Conservation (phyloP, 2,329 filamentous ascomycete species). For the Botrytis byssoidea region DNA sequence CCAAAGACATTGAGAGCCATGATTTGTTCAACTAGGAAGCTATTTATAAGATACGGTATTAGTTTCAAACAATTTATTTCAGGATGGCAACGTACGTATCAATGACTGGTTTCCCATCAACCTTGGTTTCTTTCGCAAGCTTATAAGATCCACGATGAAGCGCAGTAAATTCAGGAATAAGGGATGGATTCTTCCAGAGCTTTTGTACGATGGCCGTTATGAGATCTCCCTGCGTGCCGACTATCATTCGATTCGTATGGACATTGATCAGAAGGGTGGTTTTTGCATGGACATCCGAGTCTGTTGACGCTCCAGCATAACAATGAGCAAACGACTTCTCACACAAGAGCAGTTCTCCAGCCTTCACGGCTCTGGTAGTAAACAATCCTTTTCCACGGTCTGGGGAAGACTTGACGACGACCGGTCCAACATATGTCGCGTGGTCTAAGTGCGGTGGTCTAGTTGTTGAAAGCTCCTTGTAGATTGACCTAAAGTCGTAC, state of each 20-base stretch:
- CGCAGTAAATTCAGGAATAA: conserved; percentile 18
- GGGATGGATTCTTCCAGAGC: conserved; percentile 21
- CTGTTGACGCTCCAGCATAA: conserved; percentile 7
- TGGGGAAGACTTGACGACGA: conserved; percentile 18
- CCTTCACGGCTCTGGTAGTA: conserved; percentile 23
- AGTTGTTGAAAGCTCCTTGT: conserved; percentile 21
- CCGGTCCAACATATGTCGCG: conserved; percentile 24
- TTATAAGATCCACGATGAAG: conserved; percentile 24
- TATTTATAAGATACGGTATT: background rate
- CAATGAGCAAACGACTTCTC: conserved; percentile 28
- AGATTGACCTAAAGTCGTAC: conserved; percentile 25
- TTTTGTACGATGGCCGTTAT: conserved; percentile 22
- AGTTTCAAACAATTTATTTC: conserved; percentile 1
- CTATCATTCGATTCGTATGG: conserved; percentile 13
- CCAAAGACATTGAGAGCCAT: conserved; percentile 25
- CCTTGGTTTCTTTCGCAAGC: background rate
- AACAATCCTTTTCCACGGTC: conserved; percentile 23
- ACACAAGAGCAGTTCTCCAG: conserved; percentile 26
- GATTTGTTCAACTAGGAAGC: conserved; percentile 21
- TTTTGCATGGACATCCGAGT: background rate
- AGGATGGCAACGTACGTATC: conserved; percentile 23
- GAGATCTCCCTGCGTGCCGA: conserved; percentile 20
- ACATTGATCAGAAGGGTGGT: conserved; percentile 16
- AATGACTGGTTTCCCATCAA: conserved; percentile 22
- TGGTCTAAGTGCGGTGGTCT: conserved; percentile 24